Percentiles rank a stretch among this genome's conserved stretches.
These are phyloP conservation scores for grape (Vitis vinifera) DNA, from an alignment of 164 flowering plant genomes.

Conservation along the genomic window ASM3070453v1 NC_081818.1:25155501-25156000, in stretches of 20 bases:
- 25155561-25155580: constrained; percentile 43
- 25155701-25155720: constrained; percentile 22
- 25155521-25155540: neutral
- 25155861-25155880: constrained; percentile 24
- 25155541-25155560: constrained; percentile 47
- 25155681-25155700: constrained; percentile 35
- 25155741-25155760: neutral
- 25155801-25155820: neutral
- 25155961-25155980: constrained; percentile 21
- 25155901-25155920: constrained; percentile 37
- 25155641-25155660: constrained; percentile 30
- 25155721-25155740: constrained; percentile 28
- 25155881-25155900: constrained; percentile 28
- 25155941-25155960: constrained; percentile 31
- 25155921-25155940: constrained; percentile 22
- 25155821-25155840: no score
- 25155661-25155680: constrained; percentile 38
- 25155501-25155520: neutral
- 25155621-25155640: constrained; percentile 34
- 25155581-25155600: constrained; percentile 47
- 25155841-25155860: neutral
- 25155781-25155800: neutral
- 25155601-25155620: constrained; percentile 37
- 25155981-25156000: neutral
- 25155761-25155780: neutral